Conservation (phyloP, 345 rosid species). For the Arabidopsis arenosa region DNA sequence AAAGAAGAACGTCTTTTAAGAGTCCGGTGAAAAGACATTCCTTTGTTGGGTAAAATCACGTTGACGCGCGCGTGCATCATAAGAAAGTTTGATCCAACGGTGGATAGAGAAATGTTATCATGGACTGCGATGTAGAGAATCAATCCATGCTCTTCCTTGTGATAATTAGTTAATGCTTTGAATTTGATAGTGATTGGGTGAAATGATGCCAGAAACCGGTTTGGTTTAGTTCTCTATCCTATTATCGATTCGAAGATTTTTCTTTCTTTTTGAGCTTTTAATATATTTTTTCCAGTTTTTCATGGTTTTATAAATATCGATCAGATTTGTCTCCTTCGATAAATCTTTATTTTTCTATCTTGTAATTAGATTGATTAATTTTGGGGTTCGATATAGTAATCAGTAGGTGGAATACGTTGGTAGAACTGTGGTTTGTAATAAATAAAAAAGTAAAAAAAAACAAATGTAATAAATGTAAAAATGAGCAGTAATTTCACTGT, state of each 20-base stretch:
- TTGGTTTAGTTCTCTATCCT: background rate
- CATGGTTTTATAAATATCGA: background rate
- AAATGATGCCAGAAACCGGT: constrained; percentile 10
- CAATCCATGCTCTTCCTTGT: constrained; percentile 30
- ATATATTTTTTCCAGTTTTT: background rate
- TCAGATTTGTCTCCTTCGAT: background rate
- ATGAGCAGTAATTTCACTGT: constrained; percentile 34
- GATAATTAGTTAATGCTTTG: constrained; percentile 36
- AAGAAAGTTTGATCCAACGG: constrained; percentile 18
- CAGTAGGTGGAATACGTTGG: constrained; percentile 19
- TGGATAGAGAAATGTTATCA: background rate
- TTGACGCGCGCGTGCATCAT: constrained; percentile 29
- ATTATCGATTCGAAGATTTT: background rate
- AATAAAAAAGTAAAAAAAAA: constrained; percentile 8
- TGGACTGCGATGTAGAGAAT: constrained; percentile 33
- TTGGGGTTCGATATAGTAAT: background rate
- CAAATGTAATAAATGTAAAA: background rate
- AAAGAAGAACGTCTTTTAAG: constrained; percentile 28
- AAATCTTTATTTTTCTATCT: too few relatives aligned
- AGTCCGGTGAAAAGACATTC: constrained; percentile 37
- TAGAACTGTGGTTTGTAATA: constrained; percentile 27
- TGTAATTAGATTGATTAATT: background rate
- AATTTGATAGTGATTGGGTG: constrained; percentile 27
- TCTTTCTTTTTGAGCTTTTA: background rate
- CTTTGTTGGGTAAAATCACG: constrained; percentile 9